Base-by-base conservation (phyloP, 805 yeast species). In the Wickerhamiella lipophila region DNA sequence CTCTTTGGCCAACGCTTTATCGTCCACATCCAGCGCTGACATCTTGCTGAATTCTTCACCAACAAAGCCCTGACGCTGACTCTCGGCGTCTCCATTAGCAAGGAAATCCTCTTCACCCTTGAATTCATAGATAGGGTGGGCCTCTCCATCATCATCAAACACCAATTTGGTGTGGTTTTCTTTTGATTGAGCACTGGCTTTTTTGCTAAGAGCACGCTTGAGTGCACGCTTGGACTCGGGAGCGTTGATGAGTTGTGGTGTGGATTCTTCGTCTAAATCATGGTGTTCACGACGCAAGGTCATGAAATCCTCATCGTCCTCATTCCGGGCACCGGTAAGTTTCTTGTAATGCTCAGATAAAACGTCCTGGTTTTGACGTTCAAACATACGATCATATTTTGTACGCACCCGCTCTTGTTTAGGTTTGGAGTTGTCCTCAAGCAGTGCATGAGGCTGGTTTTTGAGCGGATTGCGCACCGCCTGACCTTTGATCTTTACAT, bases 351-450 rank as follows among this genome's bases (percentile, higher is more conserved):
- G 94, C 57, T 88, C 92, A 44, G 95, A 81, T 47, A 92, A 70
- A 16, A 92, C 94, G 47, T 83, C 82, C 68, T 92, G 97, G 64
- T 92, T 92, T 63, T 83, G 75, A 63, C 99, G 77, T 63, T 86
- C 94, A 66, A 92, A 92, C 95, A 92, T 88, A 53, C 88, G 77
- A 64, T 92, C 98, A 61, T 85, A 85, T 64, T 83, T 89, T 13
- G 96, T 92, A 59, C 87, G 76, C 1, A 78, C 81, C 13, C 19
- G 6, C 2, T 40, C 30, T 55, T 67, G 64, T 8, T 67, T 56
- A 52, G 60, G 64, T 59, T 65, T 66, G 29, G 63, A 32, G 7
- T 58, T 63, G 16, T 68, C 53, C 6, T 74, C 71, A 42, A 75
- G 58, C 54, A 88, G 66, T 55, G 79, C 78, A 59, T 95, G 75